Base-by-base conservation (phyloP, 768 basidiomycete species). In the Tricholoma sp. region DNA sequence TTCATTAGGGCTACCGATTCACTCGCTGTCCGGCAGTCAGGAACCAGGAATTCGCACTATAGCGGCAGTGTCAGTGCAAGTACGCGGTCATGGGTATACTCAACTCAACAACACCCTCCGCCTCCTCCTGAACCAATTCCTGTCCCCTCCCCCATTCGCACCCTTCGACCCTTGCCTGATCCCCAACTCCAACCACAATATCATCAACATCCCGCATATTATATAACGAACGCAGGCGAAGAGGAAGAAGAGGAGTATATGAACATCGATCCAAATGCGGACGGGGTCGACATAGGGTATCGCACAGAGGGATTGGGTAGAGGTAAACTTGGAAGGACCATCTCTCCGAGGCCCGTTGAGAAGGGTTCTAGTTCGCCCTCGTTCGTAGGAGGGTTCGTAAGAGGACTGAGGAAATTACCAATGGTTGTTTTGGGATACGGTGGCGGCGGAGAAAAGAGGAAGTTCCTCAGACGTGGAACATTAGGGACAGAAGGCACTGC, bases 61-160 rank as follows among this genome's bases (percentile, higher is more conserved):
- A 66, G 60, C 31, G 55, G 56, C 29, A 64, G 60, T 21, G 24
- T 60, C 34, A 60, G 52, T 39, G 60, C 68, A 5, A 74, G 72
- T 60, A 74, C 74, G 5, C 66, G 65, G 43, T 75, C 76, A 19
- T 77, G 76, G 76, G 69, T 74, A 1, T 58, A 71, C n/a, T 67
- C 68, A 8, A 71, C 64, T 58, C 73, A 72, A 46, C 67, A 69
- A 41, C 63, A 71, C 56, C 69, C 64, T 18, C 71, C 71, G 21
- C 71, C 65, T 14, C 71, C 66, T 54, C 61, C 62, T 22, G 58
- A 61, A 27, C 29, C 57, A 5, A 56, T 54, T 11, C 53, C 55
- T 46, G 10, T 58, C 45, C 45, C 66, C 35, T 58, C 67, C 31
- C 68, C 70, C 32, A 56, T 66, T 49, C 67, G 66, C 51, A 65